phyloP scores from a whole-genome alignment of 108 stramenopile species.

The Epipyxis sp. region DNA sequence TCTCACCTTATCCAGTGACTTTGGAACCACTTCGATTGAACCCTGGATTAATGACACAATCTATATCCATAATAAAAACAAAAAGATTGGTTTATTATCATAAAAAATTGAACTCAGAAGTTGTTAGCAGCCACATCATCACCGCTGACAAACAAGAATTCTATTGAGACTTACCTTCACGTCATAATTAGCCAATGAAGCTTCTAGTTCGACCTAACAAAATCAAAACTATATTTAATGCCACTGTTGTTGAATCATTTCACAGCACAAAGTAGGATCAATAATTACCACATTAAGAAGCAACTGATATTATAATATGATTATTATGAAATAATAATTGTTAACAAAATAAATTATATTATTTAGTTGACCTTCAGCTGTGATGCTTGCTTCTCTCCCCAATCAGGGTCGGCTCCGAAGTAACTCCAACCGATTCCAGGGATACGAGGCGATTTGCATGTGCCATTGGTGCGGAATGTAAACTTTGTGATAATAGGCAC shows the following conservation, averaged over 20 bases:
- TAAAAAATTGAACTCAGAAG: background rate
- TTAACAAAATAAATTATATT: constrained; percentile 49
- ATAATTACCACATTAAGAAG: background rate
- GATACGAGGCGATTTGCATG: constrained; percentile 46
- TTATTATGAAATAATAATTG: background rate
- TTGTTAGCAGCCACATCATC: too few relatives aligned
- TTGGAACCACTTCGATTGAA: constrained; percentile 10
- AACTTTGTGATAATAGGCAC: constrained; percentile 85
- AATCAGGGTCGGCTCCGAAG: constrained; percentile 97
- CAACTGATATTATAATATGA: background rate
- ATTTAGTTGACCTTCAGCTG: constrained; percentile 74
- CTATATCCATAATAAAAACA: background rate
- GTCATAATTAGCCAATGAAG: constrained; percentile 75
- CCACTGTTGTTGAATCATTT: too few relatives aligned
- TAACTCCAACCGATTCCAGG: constrained; percentile 94
- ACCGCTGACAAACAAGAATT: too few relatives aligned
- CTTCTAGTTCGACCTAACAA: constrained; percentile 30
- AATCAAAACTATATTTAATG: background rate
- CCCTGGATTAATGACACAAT: background rate
- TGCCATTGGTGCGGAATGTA: constrained; percentile 86
- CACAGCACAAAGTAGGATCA: background rate
- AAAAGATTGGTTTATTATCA: background rate
- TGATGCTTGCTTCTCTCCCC: constrained; percentile 89
- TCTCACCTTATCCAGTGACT: background rate
- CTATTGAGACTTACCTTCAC: constrained; percentile 82